A percentile compares a stretch with the other conserved stretches of the same genome.
Evolutionary conservation across 2,329 filamentous ascomycete species (phyloP).

Genomic region (Albifimbria verrucaria): DNA sequence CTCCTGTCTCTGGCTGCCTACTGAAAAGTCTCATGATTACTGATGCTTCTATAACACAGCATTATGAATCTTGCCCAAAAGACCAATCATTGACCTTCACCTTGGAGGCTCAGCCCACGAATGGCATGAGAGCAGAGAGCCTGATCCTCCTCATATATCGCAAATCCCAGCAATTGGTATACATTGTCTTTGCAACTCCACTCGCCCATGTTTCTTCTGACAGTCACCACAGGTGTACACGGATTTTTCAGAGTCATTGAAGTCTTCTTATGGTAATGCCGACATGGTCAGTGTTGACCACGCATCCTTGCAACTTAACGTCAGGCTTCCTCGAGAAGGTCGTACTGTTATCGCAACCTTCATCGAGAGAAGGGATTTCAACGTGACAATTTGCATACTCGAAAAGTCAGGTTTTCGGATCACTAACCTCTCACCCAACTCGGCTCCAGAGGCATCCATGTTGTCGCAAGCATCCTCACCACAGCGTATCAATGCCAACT

Average conservation of each 20-base stretch:
- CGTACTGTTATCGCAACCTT: slow-evolving; percentile 24
- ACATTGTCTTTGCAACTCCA: background rate
- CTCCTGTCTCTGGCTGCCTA: slow-evolving; percentile 26
- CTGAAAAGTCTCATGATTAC: slow-evolving; percentile 26
- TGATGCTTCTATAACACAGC: slow-evolving; percentile 13
- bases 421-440: slow-evolving; percentile 10
- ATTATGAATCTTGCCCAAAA: slow-evolving; percentile 17
- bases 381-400: slow-evolving; percentile 26
- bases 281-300: slow-evolving; percentile 20
- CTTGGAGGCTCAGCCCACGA: slow-evolving; percentile 20
- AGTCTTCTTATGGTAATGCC: slow-evolving; percentile 2
- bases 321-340: slow-evolving; percentile 20
- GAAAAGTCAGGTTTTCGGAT: slow-evolving; percentile 26
- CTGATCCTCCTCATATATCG: slow-evolving; percentile 24
- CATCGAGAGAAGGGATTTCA: slow-evolving; percentile 28
- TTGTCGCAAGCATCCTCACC: background rate
- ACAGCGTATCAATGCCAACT: background rate
- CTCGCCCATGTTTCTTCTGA: slow-evolving; percentile 4
- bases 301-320: slow-evolving; percentile 14
- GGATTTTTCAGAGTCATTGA: slow-evolving; percentile 13
- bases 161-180: slow-evolving; percentile 20
- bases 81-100: slow-evolving; percentile 21
- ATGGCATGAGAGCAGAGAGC: slow-evolving; percentile 8
- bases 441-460: background rate
- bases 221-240: background rate